These are phyloP conservation scores for Arabis hirsuta DNA, from an alignment of 345 rosid genomes.

Conservation along the genomic window DNA sequence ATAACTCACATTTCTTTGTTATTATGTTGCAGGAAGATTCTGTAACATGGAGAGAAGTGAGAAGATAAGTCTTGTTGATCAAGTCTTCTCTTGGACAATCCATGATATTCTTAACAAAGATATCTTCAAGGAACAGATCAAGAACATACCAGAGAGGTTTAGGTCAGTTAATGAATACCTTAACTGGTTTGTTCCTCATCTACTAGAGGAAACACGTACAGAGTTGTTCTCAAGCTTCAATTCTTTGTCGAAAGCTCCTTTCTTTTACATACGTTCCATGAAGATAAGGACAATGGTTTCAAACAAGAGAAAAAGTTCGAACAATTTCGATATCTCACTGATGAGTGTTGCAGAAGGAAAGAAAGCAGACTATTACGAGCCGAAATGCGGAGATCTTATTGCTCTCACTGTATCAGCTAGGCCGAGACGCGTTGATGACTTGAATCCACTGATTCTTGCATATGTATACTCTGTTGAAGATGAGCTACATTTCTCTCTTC, in stretches of 20 bases:
- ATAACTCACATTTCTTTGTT: not conserved
- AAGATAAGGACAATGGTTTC: not conserved
- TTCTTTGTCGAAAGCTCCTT: slow-evolving; percentile 34
- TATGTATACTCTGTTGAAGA: slow-evolving; percentile 28
- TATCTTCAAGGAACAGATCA: slow-evolving; percentile 42
- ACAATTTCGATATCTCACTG: slow-evolving; percentile 23
- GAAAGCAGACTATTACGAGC: slow-evolving; percentile 26
- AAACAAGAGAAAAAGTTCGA: too few relatives aligned
- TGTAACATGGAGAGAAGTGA: slow-evolving; percentile 14
- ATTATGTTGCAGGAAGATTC: not conserved
- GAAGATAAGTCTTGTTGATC: slow-evolving; percentile 20
- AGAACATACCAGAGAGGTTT: slow-evolving; percentile 43
- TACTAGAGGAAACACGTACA: slow-evolving; percentile 46
- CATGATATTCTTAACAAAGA: slow-evolving; percentile 35
- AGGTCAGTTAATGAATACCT: slow-evolving; percentile 38
- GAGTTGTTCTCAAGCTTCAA: slow-evolving; percentile 44
- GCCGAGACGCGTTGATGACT: slow-evolving; percentile 39
- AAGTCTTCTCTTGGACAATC: slow-evolving; percentile 48
- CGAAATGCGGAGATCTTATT: slow-evolving; percentile 47
- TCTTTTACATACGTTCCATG: slow-evolving; percentile 9
- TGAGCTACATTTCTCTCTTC: slow-evolving; percentile 18
- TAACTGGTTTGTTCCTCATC: slow-evolving; percentile 40
- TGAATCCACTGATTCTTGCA: slow-evolving; percentile 41
- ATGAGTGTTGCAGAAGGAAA: not conserved
- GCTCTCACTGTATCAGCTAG: slow-evolving; percentile 39